phyloP scores from a whole-genome alignment of 768 basidiomycete genomes.

The Termitomyces eurrhizus region DNA sequence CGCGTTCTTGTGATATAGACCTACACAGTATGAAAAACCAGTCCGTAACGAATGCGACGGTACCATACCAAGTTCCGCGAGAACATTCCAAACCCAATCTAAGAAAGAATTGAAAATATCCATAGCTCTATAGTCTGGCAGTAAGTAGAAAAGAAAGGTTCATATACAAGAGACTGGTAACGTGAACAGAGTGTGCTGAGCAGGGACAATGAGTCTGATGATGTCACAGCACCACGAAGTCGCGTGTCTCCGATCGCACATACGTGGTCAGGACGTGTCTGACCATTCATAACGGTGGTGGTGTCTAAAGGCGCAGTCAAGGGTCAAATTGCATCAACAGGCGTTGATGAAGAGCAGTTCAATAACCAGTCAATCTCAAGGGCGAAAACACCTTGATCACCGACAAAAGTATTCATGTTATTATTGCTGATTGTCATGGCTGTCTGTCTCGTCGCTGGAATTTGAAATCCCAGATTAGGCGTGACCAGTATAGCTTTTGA shows the following conservation, averaged over 20 bases:
- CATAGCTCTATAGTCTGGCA: background rate
- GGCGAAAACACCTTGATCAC: background rate
- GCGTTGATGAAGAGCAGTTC: background rate
- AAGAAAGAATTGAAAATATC: conserved; percentile 65
- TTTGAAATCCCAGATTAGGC: too few relatives aligned
- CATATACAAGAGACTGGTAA: background rate
- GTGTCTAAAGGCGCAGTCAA: background rate
- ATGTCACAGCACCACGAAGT: background rate
- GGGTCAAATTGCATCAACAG: background rate
- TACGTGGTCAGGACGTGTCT: background rate
- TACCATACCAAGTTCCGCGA: conserved; percentile 78
- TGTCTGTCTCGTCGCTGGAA: too few relatives aligned
- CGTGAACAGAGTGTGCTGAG: background rate
- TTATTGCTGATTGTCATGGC: background rate
- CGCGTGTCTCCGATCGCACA: background rate
- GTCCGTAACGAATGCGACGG: background rate
- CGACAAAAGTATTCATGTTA: background rate
- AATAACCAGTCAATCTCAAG: background rate
- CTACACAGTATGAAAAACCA: conserved; percentile 33
- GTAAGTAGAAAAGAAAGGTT: background rate
- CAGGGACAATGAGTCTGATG: background rate
- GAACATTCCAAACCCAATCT: conserved; percentile 96
- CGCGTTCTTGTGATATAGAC: conserved; percentile 94
- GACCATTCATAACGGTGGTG: too few relatives aligned
- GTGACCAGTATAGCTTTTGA: too few relatives aligned